Evolutionary conservation across 2,329 filamentous ascomycete species (phyloP).

Genomic region (Cercospora sojina): DNA sequence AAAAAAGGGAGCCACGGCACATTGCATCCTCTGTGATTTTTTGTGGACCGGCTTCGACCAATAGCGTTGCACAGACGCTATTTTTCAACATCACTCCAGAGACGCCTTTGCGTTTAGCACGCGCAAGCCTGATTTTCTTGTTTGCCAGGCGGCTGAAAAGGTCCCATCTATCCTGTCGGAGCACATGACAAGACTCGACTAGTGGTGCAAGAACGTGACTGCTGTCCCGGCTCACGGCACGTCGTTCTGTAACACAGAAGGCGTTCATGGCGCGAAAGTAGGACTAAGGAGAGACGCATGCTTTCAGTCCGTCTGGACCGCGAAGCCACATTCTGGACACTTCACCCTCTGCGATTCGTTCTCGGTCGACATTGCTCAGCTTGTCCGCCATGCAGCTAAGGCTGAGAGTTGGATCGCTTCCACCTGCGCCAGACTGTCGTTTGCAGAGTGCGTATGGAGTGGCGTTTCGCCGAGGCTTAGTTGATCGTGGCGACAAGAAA

Average conservation of each 20-base stretch:
- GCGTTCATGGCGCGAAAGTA: not conserved
- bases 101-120: not conserved
- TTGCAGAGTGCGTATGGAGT: slow-evolving; percentile 1
- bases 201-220: slow-evolving; percentile 3
- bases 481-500: not conserved
- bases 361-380: not conserved
- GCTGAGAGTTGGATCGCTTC: not conserved
- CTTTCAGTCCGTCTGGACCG: not conserved
- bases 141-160: slow-evolving; percentile 6
- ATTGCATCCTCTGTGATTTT: slow-evolving; percentile 4
- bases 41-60: slow-evolving; percentile 1
- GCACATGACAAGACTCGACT: slow-evolving; percentile 4
- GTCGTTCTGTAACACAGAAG: not conserved
- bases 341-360: slow-evolving; percentile 5
- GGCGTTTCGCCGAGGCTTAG: slow-evolving; percentile 9
- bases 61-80: slow-evolving; percentile 6
- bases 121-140: not conserved
- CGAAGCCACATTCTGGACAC: not conserved
- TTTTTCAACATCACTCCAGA: slow-evolving; percentile 5
- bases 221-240: slow-evolving; percentile 12
- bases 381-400: not conserved
- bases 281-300: slow-evolving; percentile 8
- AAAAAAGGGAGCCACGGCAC: slow-evolving; percentile 1
- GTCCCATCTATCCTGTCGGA: not conserved
- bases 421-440: not conserved